Conservation (phyloP, 306 rosid species). For the Bauhinia variegata region DNA sequence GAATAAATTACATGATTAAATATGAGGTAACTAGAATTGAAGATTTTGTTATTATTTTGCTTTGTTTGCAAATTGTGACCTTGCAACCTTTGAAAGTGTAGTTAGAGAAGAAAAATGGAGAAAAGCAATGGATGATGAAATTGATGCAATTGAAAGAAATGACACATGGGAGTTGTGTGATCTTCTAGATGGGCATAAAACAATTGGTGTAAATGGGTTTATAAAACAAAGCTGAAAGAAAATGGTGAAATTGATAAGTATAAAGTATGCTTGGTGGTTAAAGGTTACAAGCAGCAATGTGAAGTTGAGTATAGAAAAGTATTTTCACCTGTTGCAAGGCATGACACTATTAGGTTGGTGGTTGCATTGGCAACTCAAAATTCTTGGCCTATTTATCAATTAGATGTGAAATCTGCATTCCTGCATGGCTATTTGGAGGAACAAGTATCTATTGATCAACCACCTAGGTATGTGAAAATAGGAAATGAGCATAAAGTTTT, state of each 20-base stretch:
- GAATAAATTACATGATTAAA: too few relatives aligned
- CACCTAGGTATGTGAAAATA: too few relatives aligned
- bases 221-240: not conserved
- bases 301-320: too few relatives aligned
- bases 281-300: too few relatives aligned
- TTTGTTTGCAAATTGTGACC: not conserved
- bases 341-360: too few relatives aligned
- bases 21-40: conserved; percentile 11
- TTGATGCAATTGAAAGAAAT: not conserved
- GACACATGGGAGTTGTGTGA: conserved; percentile 1
- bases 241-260: not conserved
- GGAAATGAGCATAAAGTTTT: too few relatives aligned
- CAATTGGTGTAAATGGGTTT: not conserved
- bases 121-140: not conserved
- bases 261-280: not conserved
- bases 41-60: not conserved
- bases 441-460: too few relatives aligned
- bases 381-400: too few relatives aligned
- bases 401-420: too few relatives aligned
- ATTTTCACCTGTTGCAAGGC: too few relatives aligned
- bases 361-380: too few relatives aligned
- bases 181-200: not conserved
- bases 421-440: too few relatives aligned
- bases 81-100: not conserved
- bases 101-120: not conserved